phyloP scores from a whole-genome alignment of 2,329 filamentous ascomycete genomes.

The Penicillium aurantiogriseum region DNA sequence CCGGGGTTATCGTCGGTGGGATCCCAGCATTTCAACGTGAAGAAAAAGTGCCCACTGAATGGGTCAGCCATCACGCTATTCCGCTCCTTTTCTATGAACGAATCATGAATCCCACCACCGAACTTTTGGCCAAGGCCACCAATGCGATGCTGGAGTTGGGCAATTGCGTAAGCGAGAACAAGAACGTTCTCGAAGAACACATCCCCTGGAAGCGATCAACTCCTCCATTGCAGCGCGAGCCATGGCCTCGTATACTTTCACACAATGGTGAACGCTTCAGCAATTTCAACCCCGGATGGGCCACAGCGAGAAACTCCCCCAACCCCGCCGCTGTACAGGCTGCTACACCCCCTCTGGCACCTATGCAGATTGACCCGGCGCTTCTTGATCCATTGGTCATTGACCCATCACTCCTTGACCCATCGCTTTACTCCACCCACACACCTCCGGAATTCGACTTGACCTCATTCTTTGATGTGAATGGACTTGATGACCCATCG shows the following conservation, averaged over 20 bases:
- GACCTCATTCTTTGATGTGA: neutral
- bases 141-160: conserved; percentile 16
- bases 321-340: neutral
- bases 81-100: conserved; percentile 39
- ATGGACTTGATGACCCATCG: too few relatives aligned
- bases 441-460: neutral
- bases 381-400: conserved; percentile 5
- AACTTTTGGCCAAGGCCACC: conserved; percentile 18
- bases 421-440: neutral
- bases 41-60: conserved; percentile 30
- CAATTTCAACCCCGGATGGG: conserved; percentile 3
- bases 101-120: conserved; percentile 26
- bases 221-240: neutral
- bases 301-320: neutral
- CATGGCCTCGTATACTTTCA: conserved; percentile 7
- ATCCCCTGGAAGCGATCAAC: neutral
- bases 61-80: conserved; percentile 16
- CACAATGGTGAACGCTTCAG: conserved; percentile 2
- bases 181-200: conserved; percentile 2
- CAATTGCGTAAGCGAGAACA: neutral
- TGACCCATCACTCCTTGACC: conserved; percentile 1
- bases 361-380: neutral
- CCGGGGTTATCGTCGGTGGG: conserved; percentile 30
- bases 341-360: neutral
- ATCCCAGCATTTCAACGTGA: conserved; percentile 12